Evolutionary conservation across 2,329 filamentous ascomycete genomes (phyloP).

Genomic region (Diplodia intermedia): DNA sequence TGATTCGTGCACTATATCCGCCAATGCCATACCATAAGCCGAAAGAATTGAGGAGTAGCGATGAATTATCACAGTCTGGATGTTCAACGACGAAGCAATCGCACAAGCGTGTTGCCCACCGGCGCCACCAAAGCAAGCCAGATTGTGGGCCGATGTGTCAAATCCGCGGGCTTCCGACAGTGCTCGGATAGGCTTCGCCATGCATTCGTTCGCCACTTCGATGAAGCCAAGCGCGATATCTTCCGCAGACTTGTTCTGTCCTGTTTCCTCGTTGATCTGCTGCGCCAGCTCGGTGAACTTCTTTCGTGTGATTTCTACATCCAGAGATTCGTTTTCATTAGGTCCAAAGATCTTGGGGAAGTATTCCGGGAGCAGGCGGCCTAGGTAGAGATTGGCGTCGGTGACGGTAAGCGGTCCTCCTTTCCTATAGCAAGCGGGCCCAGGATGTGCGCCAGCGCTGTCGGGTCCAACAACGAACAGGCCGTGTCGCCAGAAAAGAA

Average conservation of each 20-base stretch:
- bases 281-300: constrained; percentile 49
- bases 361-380: constrained; percentile 41
- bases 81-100: constrained; percentile 53
- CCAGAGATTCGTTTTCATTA: constrained; percentile 48
- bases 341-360: constrained; percentile 47
- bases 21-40: constrained; percentile 48
- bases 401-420: constrained; percentile 46
- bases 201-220: constrained; percentile 41
- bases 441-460: constrained; percentile 47
- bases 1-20: constrained; percentile 50
- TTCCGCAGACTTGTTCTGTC: constrained; percentile 41
- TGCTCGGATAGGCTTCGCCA: constrained; percentile 41
- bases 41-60: constrained; percentile 56
- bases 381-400: constrained; percentile 45
- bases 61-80: constrained; percentile 54
- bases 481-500: constrained; percentile 86
- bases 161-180: constrained; percentile 42
- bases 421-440: constrained; percentile 46
- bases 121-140: constrained; percentile 42
- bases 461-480: constrained; percentile 86
- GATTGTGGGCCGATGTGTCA: constrained; percentile 37
- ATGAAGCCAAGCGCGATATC: constrained; percentile 40
- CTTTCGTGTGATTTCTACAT: constrained; percentile 49
- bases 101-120: constrained; percentile 53
- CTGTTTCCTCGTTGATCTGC: constrained; percentile 39